These are phyloP conservation scores for Articulospora tetracladia DNA, from an alignment of 495 filamentous ascomycete genomes.

Conservation along the genomic window DNA sequence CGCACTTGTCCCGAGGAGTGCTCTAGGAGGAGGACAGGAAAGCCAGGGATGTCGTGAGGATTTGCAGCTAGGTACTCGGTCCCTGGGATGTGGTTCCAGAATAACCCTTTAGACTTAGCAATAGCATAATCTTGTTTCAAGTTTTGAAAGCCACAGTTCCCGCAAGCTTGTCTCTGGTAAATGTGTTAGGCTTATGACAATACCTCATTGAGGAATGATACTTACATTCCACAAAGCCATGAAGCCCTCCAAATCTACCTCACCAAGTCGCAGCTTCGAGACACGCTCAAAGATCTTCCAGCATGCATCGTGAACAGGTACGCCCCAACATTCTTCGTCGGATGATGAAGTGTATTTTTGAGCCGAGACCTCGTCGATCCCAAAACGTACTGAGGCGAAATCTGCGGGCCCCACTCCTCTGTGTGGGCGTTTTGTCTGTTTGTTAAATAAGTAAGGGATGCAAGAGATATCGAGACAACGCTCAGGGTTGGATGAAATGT, in stretches of 20 bases:
- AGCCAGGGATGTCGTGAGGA: slow-evolving; percentile 2
- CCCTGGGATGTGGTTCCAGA: slow-evolving; percentile 1
- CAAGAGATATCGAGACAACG: too few relatives aligned
- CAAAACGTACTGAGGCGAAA: not conserved
- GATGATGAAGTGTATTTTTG: not conserved
- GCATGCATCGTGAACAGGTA: not conserved
- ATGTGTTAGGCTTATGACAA: not conserved
- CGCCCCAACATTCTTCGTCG: not conserved
- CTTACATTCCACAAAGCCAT: not conserved
- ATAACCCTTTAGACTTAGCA: not conserved
- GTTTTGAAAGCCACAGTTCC: not conserved
- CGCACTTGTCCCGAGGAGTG: not conserved
- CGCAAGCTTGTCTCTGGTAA: not conserved
- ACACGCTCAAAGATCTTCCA: slow-evolving; percentile 5
- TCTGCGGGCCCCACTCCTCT: not conserved
- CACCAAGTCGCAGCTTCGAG: not conserved
- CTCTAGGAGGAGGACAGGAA: not conserved
- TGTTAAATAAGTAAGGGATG: not conserved
- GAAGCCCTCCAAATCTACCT: not conserved
- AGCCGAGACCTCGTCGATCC: not conserved
- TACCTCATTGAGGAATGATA: not conserved
- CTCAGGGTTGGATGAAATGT: not conserved
- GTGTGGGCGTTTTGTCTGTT: not conserved
- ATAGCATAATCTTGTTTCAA: not conserved
- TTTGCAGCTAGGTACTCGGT: slow-evolving; percentile 6